phyloP scores from a whole-genome alignment of 192 early-diverging fungal species.

The Spinellus fusiger region DNA sequence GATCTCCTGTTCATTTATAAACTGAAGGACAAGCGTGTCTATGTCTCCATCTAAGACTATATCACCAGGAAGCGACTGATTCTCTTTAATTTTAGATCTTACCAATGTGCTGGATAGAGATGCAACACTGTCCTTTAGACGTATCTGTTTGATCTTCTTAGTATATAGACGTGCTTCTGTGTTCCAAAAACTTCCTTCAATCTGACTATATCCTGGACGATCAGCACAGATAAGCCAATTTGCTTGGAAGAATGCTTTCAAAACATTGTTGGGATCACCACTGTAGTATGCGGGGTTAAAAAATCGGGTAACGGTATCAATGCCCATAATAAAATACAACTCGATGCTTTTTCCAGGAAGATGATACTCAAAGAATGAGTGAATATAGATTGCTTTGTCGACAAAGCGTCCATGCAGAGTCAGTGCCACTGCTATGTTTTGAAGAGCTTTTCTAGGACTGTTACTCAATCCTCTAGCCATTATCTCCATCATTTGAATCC shows the following conservation, averaged over 20 bases:
- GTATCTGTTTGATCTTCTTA: conserved; percentile 4
- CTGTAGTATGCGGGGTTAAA: conserved; percentile 73
- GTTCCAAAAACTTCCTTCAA: conserved; percentile 18
- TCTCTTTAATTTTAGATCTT: background rate
- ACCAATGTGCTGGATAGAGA: conserved; percentile 19
- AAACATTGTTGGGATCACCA: conserved; percentile 29
- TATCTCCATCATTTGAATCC: conserved; percentile 68
- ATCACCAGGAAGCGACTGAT: background rate
- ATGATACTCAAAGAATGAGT: conserved; percentile 8
- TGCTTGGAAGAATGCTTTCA: conserved; percentile 54
- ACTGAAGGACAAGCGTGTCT: conserved; percentile 1
- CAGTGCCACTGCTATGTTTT: conserved; percentile 49
- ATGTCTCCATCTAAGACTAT: background rate
- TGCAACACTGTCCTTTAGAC: background rate
- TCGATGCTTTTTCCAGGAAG: conserved; percentile 19
- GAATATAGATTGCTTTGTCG: conserved; percentile 56
- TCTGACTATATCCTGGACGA: conserved; percentile 26
- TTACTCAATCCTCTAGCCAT: conserved; percentile 32
- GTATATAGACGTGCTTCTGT: background rate
- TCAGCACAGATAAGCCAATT: conserved; percentile 43
- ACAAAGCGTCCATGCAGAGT: conserved; percentile 60
- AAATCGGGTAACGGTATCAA: conserved; percentile 70
- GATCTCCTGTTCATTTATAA: background rate
- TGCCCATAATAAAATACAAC: conserved; percentile 71
- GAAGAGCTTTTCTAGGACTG: background rate